Evolutionary conservation across 2,329 filamentous ascomycete genomes (phyloP).

Genomic region (Colletotrichum gigasporum): DNA sequence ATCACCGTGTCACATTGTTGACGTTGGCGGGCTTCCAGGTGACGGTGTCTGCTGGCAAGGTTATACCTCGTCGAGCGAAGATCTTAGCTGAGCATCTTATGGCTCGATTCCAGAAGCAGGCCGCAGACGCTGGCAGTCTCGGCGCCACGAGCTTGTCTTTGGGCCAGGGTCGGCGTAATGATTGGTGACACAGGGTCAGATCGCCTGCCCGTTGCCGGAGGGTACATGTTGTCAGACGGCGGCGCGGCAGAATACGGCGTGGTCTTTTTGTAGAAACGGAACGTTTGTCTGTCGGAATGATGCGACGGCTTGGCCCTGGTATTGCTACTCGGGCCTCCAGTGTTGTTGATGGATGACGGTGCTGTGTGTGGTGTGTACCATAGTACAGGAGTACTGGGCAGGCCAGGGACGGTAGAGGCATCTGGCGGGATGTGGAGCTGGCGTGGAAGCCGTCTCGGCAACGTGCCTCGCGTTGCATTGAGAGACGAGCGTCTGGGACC

Average conservation of each 20-base stretch:
- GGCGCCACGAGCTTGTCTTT: not conserved
- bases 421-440: not conserved
- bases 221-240: not conserved
- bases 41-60: not conserved
- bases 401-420: too few relatives aligned
- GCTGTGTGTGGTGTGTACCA: too few relatives aligned
- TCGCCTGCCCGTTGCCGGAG: not conserved
- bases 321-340: not conserved
- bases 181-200: constrained; percentile 1
- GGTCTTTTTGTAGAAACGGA: not conserved
- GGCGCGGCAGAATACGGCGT: not conserved
- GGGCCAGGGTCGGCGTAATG: not conserved
- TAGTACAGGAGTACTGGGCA: too few relatives aligned
- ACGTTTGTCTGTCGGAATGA: not conserved
- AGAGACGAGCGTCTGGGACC: not conserved
- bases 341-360: not conserved
- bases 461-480: not conserved
- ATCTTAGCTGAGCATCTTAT: constrained; percentile 10
- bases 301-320: not conserved
- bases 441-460: not conserved
- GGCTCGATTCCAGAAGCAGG: not conserved
- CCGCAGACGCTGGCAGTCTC: not conserved
- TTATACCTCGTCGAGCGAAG: not conserved
- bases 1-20: not conserved
- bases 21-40: not conserved